Evolutionary conservation across 768 basidiomycete genomes (phyloP).

Genomic region (Clitopilus passeckerianus): DNA sequence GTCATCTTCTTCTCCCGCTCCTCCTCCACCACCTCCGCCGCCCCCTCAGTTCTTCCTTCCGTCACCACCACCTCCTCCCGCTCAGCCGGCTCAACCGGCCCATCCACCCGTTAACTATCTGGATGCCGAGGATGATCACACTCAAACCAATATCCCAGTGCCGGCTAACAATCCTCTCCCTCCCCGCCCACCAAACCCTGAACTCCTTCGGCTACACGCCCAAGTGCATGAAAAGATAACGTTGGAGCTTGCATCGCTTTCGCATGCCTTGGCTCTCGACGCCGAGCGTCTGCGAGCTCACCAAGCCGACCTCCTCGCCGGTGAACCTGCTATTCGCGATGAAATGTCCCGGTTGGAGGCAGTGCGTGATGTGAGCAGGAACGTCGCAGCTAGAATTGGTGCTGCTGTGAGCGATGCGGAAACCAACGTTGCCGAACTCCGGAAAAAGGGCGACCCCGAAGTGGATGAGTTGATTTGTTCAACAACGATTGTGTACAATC

Average conservation of each 20-base stretch:
- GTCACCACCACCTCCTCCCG: constrained; percentile 14
- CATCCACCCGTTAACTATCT: constrained; percentile 51
- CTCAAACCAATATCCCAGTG: constrained; percentile 13
- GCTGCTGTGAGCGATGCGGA: constrained; percentile 65
- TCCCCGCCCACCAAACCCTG: constrained; percentile 85
- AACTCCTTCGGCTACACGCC: constrained; percentile 75
- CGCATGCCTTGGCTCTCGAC: constrained; percentile 58
- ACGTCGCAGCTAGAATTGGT: constrained; percentile 65
- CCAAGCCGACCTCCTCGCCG: constrained; percentile 79
- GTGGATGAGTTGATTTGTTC: constrained; percentile 97
- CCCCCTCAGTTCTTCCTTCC: constrained; percentile 13
- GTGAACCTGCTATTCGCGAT: constrained; percentile 91
- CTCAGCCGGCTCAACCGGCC: constrained; percentile 14
- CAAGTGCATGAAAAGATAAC: constrained; percentile 73
- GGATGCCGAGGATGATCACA: constrained; percentile 51
- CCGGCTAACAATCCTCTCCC: constrained; percentile 38
- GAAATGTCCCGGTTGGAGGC: constrained; percentile 95
- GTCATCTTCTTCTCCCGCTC: constrained; percentile 5
- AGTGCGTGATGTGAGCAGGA: constrained; percentile 85
- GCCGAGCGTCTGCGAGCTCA: constrained; percentile 75
- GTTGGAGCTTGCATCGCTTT: constrained; percentile 67
- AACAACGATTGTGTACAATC: constrained; percentile 94
- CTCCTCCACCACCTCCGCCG: constrained; percentile 21
- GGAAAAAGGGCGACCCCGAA: constrained; percentile 81
- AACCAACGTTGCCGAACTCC: constrained; percentile 69